Evolutionary conservation across 768 basidiomycete species (phyloP), one percentile per base, ranked within the genome.

Genomic region (Hemileccinum rubropunctum): DNA sequence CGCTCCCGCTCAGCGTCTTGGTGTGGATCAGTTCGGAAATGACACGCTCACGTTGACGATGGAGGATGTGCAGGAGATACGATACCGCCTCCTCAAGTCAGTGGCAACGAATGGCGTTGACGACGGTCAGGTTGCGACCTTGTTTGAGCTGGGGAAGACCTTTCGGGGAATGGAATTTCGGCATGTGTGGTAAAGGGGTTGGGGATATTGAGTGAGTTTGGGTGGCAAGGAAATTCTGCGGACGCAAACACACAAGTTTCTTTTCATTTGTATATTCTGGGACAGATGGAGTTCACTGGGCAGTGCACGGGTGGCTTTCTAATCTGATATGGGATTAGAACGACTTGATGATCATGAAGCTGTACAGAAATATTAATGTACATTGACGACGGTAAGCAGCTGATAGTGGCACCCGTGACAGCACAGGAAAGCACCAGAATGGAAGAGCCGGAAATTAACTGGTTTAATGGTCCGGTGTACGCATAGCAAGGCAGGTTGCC

Each of bases 401-500:
- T 35, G 34, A 17, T 18, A 26, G 28, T 27, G 28, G 41, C 23
- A 21, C 17, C 27, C 6, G 21, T 32, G 35, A 28, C n/a, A 20
- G 8, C 28, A 45, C 15, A 37, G 13, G 27, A 45, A 37, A 23
- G 28, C 11, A n/a, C 18, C 23, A 15, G 11, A 23, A 36, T 37
- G 27, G 33, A 39, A 32, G 14, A 15, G 10, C 3, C 2, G 3
- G 15, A n/a, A 14, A 27, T 6, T 1, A 27, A 9, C 7, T 21
- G 12, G 28, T 35, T 52, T 54, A 68, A 47, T 69, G 51, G 48
- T 59, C 62, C 1, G 68, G 63, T 9, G 48, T 68, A 15, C 68
- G 64, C 50, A 70, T 55, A 4, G 63, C 66, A 20, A 69, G 59
- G 41, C 58, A 61, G 15, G 68, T 68, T n/a, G 67, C 61, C 13